Percentiles rank a stretch among this genome's conserved stretches.
These are phyloP conservation scores for Fusarium sp. DNA, from an alignment of 2,329 filamentous ascomycete genomes.

Conservation along the genomic window DNA sequence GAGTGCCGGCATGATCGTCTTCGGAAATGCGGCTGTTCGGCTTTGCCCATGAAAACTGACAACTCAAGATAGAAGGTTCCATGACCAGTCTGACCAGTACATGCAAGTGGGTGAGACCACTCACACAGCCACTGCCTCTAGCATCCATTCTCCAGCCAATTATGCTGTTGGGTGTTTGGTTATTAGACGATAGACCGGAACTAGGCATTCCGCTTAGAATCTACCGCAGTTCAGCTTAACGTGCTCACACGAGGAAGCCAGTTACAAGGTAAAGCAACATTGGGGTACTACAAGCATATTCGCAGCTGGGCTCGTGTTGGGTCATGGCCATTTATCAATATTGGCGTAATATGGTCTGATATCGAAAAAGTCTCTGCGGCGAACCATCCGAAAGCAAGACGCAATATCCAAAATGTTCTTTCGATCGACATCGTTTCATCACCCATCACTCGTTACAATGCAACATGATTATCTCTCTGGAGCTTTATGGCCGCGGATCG, in stretches of 20 bases:
- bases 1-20: background rate
- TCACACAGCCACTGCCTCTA: conserved; percentile 2
- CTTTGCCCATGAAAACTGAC: background rate
- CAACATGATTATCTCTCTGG: conserved; percentile 9
- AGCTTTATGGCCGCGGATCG: no score
- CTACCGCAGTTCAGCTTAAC: background rate
- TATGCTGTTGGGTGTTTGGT: conserved; percentile 7
- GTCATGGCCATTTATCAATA: background rate
- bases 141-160: conserved; percentile 4
- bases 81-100: background rate
- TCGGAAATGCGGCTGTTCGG: background rate
- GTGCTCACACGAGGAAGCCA: conserved; percentile 1
- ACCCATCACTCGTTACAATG: conserved; percentile 2
- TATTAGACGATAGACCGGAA: conserved; percentile 4
- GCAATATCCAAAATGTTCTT: background rate
- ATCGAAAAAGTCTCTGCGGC: background rate
- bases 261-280: conserved; percentile 4
- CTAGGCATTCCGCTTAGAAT: conserved; percentile 25
- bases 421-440: background rate
- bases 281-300: conserved; percentile 1
- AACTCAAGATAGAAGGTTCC: background rate
- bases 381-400: background rate
- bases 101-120: conserved; percentile 10
- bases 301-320: background rate
- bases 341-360: background rate